Base-by-base conservation (phyloP, 371 early-diverging fungal genomes). In the Chytridium lagenaria region DNA sequence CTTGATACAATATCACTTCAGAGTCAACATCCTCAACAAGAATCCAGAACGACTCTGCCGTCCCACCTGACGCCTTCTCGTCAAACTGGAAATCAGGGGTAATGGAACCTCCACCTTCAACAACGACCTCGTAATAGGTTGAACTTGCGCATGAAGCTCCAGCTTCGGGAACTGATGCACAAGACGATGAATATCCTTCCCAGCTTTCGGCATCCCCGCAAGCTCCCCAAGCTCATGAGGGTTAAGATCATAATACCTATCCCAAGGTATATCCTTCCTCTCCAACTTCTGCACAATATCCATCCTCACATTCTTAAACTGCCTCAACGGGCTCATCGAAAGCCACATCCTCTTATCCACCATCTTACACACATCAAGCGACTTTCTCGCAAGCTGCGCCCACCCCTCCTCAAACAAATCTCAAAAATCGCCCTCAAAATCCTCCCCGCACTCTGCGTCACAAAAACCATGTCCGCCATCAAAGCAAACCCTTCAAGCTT, bases 341-440 rank as follows among this genome's bases (percentile, higher is more conserved):
- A 92, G 79, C 99, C 98, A 97, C 84, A 90, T 88, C 26, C 94
- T 89, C 73, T 91, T 92, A 67, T 95, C 96, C 0, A 95, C 94
- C 93, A 94, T 94, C 79, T 96, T 94, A 85, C 96, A 95, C 59
- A 95, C 79, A 82, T 93, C 94, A 36, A 98, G 82, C 0, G 94
- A 91, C 65, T 91, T 90, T 52, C 90, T 88, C 1, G 96, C 91
- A 44, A 96, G 83, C 70, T 92, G 93, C 1, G 95, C 92, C 99
- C 99, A 99, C 96, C 95, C 37, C 94, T 91, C 68, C 90, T 89
- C 66, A 96, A 78, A 75, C 95, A 93, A 55, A 99, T 95, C 83
- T 98, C 99, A 85, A 96, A 98, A 66, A 99, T 90, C 23, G 98
- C 97, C 34, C 98, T 92, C 40, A 98, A 81, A 72, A 99, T 93